phyloP scores from a whole-genome alignment of 495 filamentous ascomycete genomes.

The Immersiella caudata region DNA sequence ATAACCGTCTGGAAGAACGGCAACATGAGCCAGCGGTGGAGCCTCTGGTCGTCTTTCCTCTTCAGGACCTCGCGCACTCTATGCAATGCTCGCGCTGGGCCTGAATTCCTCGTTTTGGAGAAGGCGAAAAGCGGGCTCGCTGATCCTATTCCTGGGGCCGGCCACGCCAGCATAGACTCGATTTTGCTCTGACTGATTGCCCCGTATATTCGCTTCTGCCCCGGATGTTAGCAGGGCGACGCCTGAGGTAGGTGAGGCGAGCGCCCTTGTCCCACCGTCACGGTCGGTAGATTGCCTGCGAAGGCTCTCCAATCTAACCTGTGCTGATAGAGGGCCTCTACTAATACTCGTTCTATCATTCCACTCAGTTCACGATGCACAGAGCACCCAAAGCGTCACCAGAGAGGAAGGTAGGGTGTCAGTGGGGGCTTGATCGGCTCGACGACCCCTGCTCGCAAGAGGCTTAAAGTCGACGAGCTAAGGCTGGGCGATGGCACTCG shows the following conservation, averaged over 20 bases:
- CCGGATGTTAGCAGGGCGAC: slow-evolving; percentile 1
- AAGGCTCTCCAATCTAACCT: slow-evolving; percentile 15
- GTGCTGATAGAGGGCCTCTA: slow-evolving; percentile 7
- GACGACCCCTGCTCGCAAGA: slow-evolving; percentile 14
- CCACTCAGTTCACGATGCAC: slow-evolving; percentile 5
- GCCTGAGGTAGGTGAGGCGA: slow-evolving; percentile 11
- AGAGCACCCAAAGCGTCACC: not conserved
- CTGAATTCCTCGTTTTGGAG: slow-evolving; percentile 7
- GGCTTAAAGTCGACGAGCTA: slow-evolving; percentile 18
- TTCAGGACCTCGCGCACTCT: slow-evolving; percentile 8
- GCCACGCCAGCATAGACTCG: not conserved
- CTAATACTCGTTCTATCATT: not conserved
- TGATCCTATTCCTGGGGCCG: not conserved
- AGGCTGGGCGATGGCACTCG: not conserved
- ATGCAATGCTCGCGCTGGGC: not conserved
- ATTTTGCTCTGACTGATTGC: not conserved
- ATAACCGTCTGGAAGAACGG: slow-evolving; percentile 33
- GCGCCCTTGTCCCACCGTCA: slow-evolving; percentile 1
- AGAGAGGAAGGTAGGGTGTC: slow-evolving; percentile 13
- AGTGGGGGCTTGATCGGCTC: slow-evolving; percentile 28
- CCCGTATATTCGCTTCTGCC: slow-evolving; percentile 19
- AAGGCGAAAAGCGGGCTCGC: slow-evolving; percentile 1
- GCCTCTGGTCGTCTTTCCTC: slow-evolving; percentile 13
- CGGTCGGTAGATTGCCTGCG: slow-evolving; percentile 19
- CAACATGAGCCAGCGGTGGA: slow-evolving; percentile 35